Base-by-base conservation (phyloP, 176 grass and related monocot species). In the Eragrostis nindensis region DNA sequence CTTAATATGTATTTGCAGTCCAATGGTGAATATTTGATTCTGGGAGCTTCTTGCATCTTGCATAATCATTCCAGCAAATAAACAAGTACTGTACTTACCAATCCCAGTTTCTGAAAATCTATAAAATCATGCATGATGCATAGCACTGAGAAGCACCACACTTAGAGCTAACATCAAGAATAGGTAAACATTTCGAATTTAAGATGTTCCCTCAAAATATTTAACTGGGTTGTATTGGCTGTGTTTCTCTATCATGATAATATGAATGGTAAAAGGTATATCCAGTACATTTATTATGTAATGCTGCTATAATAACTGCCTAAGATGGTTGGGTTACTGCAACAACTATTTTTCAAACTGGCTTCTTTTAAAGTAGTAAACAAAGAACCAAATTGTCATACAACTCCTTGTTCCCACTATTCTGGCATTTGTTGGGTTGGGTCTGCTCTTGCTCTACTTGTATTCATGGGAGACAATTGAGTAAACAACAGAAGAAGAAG, bases 261-360 rank as follows among this genome's bases (percentile, higher is more conserved):
- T 50, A 84, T 29, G 54, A 84, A 84, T 43, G 39, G 32, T 73
- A n/a, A 65, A 80, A 54, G 70, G 19, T 48, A 52, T 48, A 5
- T 70, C 39, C 45, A 76, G 47, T 57, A 60, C 61, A 79, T 79
- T 68, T 83, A 86, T 72, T 79, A 53, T 25, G 61, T 44, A 79
- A 62, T 73, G 66, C 52, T 14, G 8, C 2, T 68, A 53, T 62
- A 69, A 82, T 50, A 69, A 82, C 30, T 52, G 42, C 14, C 55
- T 74, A 67, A 74, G 30, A 79, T 27, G 4, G 16, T 83, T 66
- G 26, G 67, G 1, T 68, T 49, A 68, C 22, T 79, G 62, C 59
- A 68, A 49, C 10, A 40, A 48, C 42, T 10, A 49, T 8, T 53
- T 19, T 68, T n/a, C 29, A 49, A 48, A 79, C 9, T 79, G n/a